Conservation (phyloP, 1,284 basidiomycete species). For the Fomitopsis palustris region DNA sequence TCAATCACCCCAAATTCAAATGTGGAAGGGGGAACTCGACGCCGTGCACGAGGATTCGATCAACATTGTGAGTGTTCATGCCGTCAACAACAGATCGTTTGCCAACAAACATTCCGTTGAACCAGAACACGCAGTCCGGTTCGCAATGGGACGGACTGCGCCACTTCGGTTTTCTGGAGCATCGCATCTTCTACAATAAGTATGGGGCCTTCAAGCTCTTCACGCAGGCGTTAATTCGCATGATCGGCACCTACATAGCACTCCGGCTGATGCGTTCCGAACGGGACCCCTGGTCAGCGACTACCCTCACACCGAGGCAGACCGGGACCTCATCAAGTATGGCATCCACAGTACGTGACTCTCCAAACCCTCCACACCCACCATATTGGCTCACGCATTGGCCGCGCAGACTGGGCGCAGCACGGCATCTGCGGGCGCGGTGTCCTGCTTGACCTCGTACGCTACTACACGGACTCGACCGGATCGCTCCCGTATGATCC, state of each 20-base stretch:
- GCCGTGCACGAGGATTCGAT: conserved; percentile 59
- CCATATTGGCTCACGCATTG: not conserved
- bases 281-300: conserved; percentile 43
- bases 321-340: conserved; percentile 45
- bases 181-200: conserved; percentile 66
- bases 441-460: conserved; percentile 63
- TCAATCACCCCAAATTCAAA: conserved; percentile 46
- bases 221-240: not conserved
- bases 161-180: conserved; percentile 54
- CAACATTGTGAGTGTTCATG: conserved; percentile 50
- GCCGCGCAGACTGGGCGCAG: conserved; percentile 57
- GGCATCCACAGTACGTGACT: conserved; percentile 58
- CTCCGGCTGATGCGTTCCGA: conserved; percentile 41
- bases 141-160: conserved; percentile 74
- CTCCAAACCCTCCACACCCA: not conserved
- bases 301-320: conserved; percentile 49
- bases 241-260: conserved; percentile 33
- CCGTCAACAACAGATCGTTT: too few species aligned
- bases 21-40: conserved; percentile 15
- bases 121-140: conserved; percentile 70
- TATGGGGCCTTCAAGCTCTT: conserved; percentile 17
- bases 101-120: not conserved
- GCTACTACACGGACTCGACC: conserved; percentile 44
- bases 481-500: conserved; percentile 58
- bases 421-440: conserved; percentile 74